A percentile compares a stretch with the other conserved stretches of the same genome.
phyloP scores from a whole-genome alignment of 2,329 filamentous ascomycete species.

The Pseudogymnoascus sp. region DNA sequence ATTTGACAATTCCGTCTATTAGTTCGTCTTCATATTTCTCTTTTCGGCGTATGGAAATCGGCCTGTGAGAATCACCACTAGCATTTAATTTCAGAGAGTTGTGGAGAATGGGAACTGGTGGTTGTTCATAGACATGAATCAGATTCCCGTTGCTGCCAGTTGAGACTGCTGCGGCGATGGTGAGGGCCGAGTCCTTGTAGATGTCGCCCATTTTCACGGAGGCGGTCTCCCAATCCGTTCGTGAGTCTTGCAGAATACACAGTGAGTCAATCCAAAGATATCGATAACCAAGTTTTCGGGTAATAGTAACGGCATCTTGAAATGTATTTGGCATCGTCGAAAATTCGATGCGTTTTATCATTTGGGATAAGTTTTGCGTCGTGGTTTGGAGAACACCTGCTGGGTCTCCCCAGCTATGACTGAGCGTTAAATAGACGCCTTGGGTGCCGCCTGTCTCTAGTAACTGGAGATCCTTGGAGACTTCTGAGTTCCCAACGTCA shows the following conservation, averaged over 20 bases:
- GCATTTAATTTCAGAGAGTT: neutral
- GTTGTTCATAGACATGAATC: neutral
- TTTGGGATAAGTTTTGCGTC: neutral
- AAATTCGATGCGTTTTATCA: neutral
- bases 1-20: neutral
- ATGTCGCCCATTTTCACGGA: neutral
- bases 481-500: neutral
- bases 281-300: neutral
- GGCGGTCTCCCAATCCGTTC: neutral
- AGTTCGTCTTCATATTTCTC: neutral
- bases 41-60: neutral
- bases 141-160: neutral
- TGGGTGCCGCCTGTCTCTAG: neutral
- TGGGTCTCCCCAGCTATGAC: constrained; percentile 2
- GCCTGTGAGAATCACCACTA: neutral
- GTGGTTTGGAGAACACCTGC: neutral
- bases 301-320: neutral
- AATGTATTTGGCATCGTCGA: neutral
- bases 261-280: constrained; percentile 5
- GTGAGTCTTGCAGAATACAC: constrained; percentile 3
- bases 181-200: neutral
- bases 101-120: neutral
- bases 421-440: constrained; percentile 3
- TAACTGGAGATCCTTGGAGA: neutral
- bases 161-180: neutral